Base-by-base conservation (phyloP, 2,329 filamentous ascomycete genomes). In the Diaporthe capsici region DNA sequence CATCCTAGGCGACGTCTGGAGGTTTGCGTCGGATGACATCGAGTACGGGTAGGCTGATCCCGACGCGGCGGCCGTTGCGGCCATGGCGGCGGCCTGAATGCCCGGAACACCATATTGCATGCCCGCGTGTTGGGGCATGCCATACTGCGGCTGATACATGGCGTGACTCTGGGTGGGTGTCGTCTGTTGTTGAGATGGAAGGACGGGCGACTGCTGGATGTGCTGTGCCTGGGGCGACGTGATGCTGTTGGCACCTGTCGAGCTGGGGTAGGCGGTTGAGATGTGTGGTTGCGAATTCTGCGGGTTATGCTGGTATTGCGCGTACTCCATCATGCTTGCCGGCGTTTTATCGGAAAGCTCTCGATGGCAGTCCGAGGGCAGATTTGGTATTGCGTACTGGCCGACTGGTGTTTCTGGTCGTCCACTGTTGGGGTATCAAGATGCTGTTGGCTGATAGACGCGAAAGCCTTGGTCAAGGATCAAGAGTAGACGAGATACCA, bases 41-140 rank as follows among this genome's bases (percentile, higher is more conserved):
- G 77, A 71, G 77, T 93, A 92, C 77, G 94, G 93, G 79, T 94
- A 94, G 77, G 88, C 91, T 76, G 95, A 93, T 55, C 96, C 96
- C 8, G 95, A 96, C 15, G 96, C 96, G 1, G 96, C 96, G 25
- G 96, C 96, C 1, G 96, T 98, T 31, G 94, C 91, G 60, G 94
- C 96, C 94, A 98, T 97, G 75, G 96, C 96, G 68, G 96, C 96
- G 20, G 95, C 95, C 84, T 98, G 95, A 63, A 95, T 95, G 28
- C 93, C 91, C 47, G 93, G 93, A 85, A 96, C 95, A 75, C 90
- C 93, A 86, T 98, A 98, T 86, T 94, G 93, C 91, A 98, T 95
- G 55, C 74, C 71, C 81, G 89, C 89, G 80, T 92, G 89, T 78
- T 93, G 91, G 77, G 93, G 88, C 75, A 96, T 94, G 75, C 91